Evolutionary conservation across 345 rosid species (phyloP), one percentile per base, ranked within the genome.

Genomic region (Adansonia digitata): DNA sequence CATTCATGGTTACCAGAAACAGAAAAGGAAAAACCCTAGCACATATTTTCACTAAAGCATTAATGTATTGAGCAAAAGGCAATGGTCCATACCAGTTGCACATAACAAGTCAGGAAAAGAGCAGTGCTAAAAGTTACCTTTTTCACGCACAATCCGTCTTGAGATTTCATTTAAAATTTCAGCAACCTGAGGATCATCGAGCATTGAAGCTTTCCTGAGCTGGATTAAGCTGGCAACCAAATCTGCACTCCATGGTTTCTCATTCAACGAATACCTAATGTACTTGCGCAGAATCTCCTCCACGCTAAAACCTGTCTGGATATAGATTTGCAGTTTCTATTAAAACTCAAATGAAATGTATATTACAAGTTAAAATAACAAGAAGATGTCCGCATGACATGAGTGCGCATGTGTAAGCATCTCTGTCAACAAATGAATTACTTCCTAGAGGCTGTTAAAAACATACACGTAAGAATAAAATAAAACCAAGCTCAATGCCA

Each of bases 301-400:
- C 91, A 84, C 84, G 85, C 84, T 86, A 80, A 91, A 93, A 82
- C 88, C 99, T 89, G 98, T 95, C 99, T 93, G 98, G 81, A 86
- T 77, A 74, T 24, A 43, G 77, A 84, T 76, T 59, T 85, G 71
- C 72, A 75, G 37, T 64, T 64, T 46, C 72, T 80, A 77, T 85
- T 85, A 87, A 84, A 75, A 75, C 70, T 67, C 61, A 63, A 74
- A 84, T 35, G 71, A 34, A 22, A 71, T 14, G 20, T 55, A 61
- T 22, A 7, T 4, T 26, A 56, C 17, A 10, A 60, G 14, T 62
- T 20, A 43, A 17, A 20, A 26, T 43, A n/a, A 60, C n/a, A 53
- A 55, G 6, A 80, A 31, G 69, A 71, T 66, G 29, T 27, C 5
- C 2, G 40, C 57, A 48, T 24, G 62, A 53, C 9, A 53, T 20